Percentiles rank a stretch among this genome's conserved stretches.
phyloP scores from a whole-genome alignment of 495 filamentous ascomycete species.

The Talaromyces adpressus region DNA sequence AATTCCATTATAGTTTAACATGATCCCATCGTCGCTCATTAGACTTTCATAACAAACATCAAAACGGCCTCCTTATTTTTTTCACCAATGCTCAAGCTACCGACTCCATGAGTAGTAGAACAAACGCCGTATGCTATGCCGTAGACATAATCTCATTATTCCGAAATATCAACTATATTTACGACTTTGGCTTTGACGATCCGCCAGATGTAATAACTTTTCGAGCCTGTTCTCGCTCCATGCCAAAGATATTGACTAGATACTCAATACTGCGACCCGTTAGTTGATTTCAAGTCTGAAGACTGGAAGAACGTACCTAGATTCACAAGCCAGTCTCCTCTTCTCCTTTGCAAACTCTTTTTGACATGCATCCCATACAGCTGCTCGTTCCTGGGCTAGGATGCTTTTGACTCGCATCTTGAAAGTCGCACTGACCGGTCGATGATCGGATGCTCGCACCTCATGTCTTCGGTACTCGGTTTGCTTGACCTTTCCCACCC shows the following conservation, averaged over 20 bases:
- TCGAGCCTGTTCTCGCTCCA: slow-evolving; percentile 39
- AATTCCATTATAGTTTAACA: no score
- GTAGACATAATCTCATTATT: background rate
- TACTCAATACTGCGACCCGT: slow-evolving; percentile 37
- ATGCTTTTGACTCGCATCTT: slow-evolving; percentile 76
- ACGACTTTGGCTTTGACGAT: background rate
- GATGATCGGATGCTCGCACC: slow-evolving; percentile 82
- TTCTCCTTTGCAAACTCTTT: slow-evolving; percentile 64
- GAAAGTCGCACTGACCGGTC: slow-evolving; percentile 84
- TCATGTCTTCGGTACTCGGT: slow-evolving; percentile 84
- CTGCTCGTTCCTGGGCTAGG: slow-evolving; percentile 52
- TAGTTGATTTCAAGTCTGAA: background rate
- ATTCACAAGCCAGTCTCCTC: slow-evolving; percentile 53
- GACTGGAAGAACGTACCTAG: slow-evolving; percentile 38
- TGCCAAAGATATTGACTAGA: slow-evolving; percentile 45
- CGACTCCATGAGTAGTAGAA: background rate
- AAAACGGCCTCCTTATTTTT: background rate
- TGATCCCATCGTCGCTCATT: background rate
- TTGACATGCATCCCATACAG: slow-evolving; percentile 63
- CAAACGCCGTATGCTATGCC: slow-evolving; percentile 1
- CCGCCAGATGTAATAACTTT: slow-evolving; percentile 6
- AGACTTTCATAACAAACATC: background rate
- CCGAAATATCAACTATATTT: background rate
- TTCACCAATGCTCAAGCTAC: background rate
- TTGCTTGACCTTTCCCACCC: slow-evolving; percentile 75